Evolutionary conservation across 345 rosid species (phyloP).

Genomic region (Melaleuca quinquenervia): DNA sequence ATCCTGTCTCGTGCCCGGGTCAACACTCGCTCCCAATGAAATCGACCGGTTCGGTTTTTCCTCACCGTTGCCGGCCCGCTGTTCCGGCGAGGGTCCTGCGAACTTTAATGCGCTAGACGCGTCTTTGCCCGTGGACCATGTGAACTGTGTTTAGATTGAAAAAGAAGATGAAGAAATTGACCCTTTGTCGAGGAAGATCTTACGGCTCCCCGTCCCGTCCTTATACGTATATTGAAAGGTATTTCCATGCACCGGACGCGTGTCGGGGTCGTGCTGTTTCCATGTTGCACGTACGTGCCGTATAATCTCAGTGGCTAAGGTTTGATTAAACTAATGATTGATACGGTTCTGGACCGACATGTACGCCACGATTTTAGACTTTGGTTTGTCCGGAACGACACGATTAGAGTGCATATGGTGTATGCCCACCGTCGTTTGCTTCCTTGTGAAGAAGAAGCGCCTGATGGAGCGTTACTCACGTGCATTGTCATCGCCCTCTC

Average conservation of each 20-base stretch:
- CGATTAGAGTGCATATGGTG: neutral
- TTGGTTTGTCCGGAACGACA: neutral
- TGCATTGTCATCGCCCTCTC: neutral
- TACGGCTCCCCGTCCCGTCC: accelerated
- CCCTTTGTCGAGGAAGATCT: neutral
- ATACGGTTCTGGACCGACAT: neutral
- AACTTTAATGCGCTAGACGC: neutral
- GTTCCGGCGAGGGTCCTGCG: neutral
- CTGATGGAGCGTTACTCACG: slow-evolving; percentile 14
- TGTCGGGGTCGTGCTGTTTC: neutral
- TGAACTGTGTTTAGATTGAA: too few relatives aligned
- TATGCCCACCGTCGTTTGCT: neutral
- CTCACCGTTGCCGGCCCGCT: neutral
- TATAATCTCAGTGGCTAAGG: neutral
- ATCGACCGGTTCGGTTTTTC: neutral
- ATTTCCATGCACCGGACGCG: neutral
- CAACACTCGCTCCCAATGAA: neutral
- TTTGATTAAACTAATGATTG: neutral
- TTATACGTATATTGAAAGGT: neutral
- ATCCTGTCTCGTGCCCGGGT: neutral
- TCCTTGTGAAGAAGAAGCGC: slow-evolving; percentile 39
- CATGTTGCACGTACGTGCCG: neutral
- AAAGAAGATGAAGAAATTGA: too few relatives aligned
- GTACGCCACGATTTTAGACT: neutral
- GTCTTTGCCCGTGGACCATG: neutral